Base-by-base conservation (phyloP, 2,329 filamentous ascomycete species). In the Microdochium nivale region DNA sequence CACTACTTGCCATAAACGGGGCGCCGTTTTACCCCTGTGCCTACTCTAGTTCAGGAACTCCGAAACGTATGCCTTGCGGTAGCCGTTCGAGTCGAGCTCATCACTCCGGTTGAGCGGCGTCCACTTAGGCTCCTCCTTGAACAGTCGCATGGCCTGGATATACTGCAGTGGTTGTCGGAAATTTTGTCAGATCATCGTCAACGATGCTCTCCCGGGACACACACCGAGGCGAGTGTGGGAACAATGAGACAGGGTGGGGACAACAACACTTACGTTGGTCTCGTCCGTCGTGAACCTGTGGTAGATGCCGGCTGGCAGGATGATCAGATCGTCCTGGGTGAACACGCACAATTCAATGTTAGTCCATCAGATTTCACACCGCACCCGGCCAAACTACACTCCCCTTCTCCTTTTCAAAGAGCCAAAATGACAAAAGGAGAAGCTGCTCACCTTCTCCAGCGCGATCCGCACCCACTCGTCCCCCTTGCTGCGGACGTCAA, bases 111-210 rank as follows among this genome's bases (percentile, higher is more conserved):
- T 95, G 59, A 99, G 70, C 14, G 94, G 88, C 33, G 90, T 97
- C 94, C 94, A 99, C 72, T 97, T 96, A 32, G 94, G 94, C 71
- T 97, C 91, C 58, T 97, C 94, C 74, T 97, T 91, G 80, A 97
- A 99, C 49, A 99, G 77, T 52, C 94, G 81, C 89, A 97, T 92
- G 14, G 94, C 94, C 65, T 95, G 88, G 59, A 96, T 89, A 65
- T 92, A 96, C 91, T 96, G 59, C 48, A 48, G 25, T 1, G 19
- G 21, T 11, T 14, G 21, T 30, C 5, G 5, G 27, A 5, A 11
- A 30, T 5, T 11, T 5, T 44, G 40, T 44, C 40, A 44, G 40
- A 11, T 9, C 35, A 40, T 40, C 32, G 32, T 9, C 16, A 33
- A 9, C 32, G 9, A 16, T 33, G n/a, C n/a, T n/a, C n/a, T n/a